Evolutionary conservation across 495 filamentous ascomycete genomes (phyloP), one percentile per base, ranked within the genome.

Genomic region (Glonium stellatum): DNA sequence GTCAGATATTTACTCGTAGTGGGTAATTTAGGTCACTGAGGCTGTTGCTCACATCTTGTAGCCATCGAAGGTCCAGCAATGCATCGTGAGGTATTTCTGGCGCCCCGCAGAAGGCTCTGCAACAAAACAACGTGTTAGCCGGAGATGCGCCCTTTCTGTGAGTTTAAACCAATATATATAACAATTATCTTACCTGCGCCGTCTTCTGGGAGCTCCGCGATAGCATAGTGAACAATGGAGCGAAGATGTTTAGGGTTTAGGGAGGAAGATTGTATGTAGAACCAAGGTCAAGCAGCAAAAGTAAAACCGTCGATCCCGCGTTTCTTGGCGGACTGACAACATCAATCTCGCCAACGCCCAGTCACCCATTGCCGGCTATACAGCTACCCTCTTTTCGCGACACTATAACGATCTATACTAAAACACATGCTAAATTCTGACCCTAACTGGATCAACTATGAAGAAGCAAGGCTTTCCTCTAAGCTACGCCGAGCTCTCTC

Each of bases 101-200:
- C 77, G 60, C 76, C 76, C 72, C 78, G 77, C 70, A 81, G 78
- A 71, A 85, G 75, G 75, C 75, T 77, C 80, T 84, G 71, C 15
- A 50, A 37, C 53, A 34, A 54, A 34, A 61, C 65, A 46, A 63
- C 68, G 63, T 63, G 59, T 67, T 61, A 68, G 65, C 58, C n/a
- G 22, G 25, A 19, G 50, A 13, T 12, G 5, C 25, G 9, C 25
- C 18, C 25, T 34, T 4, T 51, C 12, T 57, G 35, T 15, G n/a
- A 57, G 46, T 11, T 21, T 60, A 63, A 60, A 56, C 59, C 53
- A 62, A 64, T 64, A 57, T 1, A 37, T 27, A 27, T 13, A 41
- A 44, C 41, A 37, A 19, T 34, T 1, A 39, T 58, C 71, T 39
- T 74, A 76, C 77, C 71, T 73, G 72, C 54, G 74, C 73, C 63